Conservation (phyloP, 371 early-diverging fungal genomes). For the Zychaea mexicana region DNA sequence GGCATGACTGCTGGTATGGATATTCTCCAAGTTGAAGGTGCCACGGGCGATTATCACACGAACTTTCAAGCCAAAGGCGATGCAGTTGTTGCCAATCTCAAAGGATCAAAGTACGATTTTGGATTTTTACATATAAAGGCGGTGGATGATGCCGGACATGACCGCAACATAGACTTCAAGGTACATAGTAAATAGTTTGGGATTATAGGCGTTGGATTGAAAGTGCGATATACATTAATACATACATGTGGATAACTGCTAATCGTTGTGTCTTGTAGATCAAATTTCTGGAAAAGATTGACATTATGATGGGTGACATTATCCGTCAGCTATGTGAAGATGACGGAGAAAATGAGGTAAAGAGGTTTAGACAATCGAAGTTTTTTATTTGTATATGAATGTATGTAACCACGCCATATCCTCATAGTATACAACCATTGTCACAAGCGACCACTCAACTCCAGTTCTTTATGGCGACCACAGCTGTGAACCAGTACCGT, state of each 20-base stretch:
- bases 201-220: background rate
- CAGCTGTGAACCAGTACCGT: conserved; percentile 55
- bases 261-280: conserved; percentile 12
- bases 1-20: conserved; percentile 54
- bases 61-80: conserved; percentile 47
- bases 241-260: background rate
- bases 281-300: conserved; percentile 46
- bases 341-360: conserved; percentile 19
- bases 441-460: conserved; percentile 61
- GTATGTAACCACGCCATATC: background rate
- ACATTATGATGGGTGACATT: conserved; percentile 43
- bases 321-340: conserved; percentile 18
- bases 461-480: conserved; percentile 53
- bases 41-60: conserved; percentile 55
- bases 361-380: background rate
- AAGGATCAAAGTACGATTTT: conserved; percentile 33
- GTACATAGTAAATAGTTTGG: conserved; percentile 14
- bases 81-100: conserved; percentile 25
- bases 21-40: conserved; percentile 43
- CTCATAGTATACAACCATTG: conserved; percentile 36
- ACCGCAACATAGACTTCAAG: conserved; percentile 37
- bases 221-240: background rate
- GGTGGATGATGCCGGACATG: conserved; percentile 60
- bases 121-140: conserved; percentile 59
- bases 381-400: background rate